Conservation (phyloP, 768 basidiomycete genomes). For the Cystobasidium tubakii region DNA sequence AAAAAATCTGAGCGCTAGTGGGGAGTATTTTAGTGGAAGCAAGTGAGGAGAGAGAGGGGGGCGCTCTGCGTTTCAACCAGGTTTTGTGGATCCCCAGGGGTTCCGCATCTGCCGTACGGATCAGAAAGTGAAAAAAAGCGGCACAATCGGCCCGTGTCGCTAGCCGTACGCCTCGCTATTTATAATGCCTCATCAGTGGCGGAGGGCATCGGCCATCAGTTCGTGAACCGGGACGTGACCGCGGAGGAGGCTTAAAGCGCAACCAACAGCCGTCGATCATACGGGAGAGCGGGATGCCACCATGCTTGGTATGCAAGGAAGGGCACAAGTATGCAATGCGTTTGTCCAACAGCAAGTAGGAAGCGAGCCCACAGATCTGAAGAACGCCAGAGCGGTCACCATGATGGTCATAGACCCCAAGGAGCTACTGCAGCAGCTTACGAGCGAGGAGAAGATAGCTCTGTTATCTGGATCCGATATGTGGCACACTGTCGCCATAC, state of each 20-base stretch:
- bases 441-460: constrained; percentile 37
- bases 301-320: background rate
- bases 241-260: too few relatives aligned
- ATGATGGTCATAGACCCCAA: constrained; percentile 12
- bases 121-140: too few relatives aligned
- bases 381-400: too few relatives aligned
- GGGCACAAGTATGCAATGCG: background rate
- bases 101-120: too few relatives aligned
- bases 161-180: too few relatives aligned
- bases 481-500: constrained; percentile 38
- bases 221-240: too few relatives aligned
- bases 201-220: too few relatives aligned
- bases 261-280: too few relatives aligned
- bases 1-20: background rate
- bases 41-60: constrained; percentile 2
- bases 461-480: constrained; percentile 40
- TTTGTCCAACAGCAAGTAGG: background rate
- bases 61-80: too few relatives aligned
- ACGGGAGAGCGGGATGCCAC: background rate
- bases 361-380: too few relatives aligned
- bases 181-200: too few relatives aligned
- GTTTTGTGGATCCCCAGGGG: background rate
- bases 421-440: constrained; percentile 32
- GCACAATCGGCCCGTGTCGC: too few relatives aligned
- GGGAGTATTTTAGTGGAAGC: background rate